Percentiles rank a stretch among this genome's conserved stretches.
These are phyloP conservation scores for Phytophthora cajani DNA, from an alignment of 352 stramenopile genomes.

Conservation along the genomic window DNA sequence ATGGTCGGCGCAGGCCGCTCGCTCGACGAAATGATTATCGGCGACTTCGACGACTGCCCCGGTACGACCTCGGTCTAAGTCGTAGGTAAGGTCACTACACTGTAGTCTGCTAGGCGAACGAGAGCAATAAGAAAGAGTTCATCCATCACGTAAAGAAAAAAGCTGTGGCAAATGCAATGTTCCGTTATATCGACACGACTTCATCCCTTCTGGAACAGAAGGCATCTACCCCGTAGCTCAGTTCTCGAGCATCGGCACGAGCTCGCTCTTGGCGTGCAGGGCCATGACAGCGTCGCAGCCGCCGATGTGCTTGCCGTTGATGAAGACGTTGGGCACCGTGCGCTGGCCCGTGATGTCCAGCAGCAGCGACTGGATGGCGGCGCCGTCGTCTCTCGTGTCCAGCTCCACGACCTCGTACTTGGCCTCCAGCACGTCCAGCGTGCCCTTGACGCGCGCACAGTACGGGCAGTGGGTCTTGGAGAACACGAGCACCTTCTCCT, in stretches of 20 bases:
- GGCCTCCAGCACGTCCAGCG: slow-evolving; percentile 78
- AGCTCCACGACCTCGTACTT: slow-evolving; percentile 77
- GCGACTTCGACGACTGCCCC: slow-evolving; percentile 94
- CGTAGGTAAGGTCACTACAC: neutral
- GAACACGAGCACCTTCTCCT: slow-evolving; percentile 91
- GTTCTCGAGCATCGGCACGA: slow-evolving; percentile 65
- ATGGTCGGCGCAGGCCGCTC: slow-evolving; percentile 93
- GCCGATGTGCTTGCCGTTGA: slow-evolving; percentile 96
- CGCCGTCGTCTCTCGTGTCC: slow-evolving; percentile 82
- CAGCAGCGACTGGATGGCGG: slow-evolving; percentile 92
- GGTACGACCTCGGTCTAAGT: slow-evolving; percentile 91
- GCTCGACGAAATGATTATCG: slow-evolving; percentile 96
- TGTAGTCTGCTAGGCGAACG: slow-evolving; percentile 15
- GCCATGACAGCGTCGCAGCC: slow-evolving; percentile 88
- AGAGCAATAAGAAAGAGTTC: slow-evolving; percentile 18
- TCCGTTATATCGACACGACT: slow-evolving; percentile 17
- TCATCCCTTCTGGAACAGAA: slow-evolving; percentile 4
- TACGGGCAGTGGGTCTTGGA: slow-evolving; percentile 97
- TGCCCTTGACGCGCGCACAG: slow-evolving; percentile 91
- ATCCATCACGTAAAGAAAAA: slow-evolving; percentile 18
- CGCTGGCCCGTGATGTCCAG: slow-evolving; percentile 93
- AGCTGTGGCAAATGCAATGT: slow-evolving; percentile 26
- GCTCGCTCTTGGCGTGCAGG: slow-evolving; percentile 64
- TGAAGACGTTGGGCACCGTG: slow-evolving; percentile 98
- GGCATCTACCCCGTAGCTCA: slow-evolving; percentile 11